These are phyloP conservation scores for Globisporangium paddicum DNA, from an alignment of 352 stramenopile genomes.

Conservation along the genomic window DNA sequence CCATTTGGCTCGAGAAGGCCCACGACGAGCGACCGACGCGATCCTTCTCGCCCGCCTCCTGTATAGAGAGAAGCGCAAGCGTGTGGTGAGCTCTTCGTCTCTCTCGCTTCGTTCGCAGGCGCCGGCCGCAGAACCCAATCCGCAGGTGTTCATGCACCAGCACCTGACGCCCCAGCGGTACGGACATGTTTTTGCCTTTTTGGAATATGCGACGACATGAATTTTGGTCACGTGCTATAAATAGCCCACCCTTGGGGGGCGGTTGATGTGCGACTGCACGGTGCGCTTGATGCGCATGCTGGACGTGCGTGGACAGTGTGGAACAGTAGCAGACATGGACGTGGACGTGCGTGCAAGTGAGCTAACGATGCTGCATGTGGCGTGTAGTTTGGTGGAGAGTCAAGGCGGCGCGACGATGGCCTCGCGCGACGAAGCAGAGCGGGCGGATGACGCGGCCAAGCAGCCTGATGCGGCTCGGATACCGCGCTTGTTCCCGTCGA, in stretches of 20 bases:
- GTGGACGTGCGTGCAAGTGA: constrained; percentile 6
- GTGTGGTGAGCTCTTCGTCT: neutral
- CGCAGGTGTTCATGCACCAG: constrained; percentile 8
- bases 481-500: constrained; percentile 18
- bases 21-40: constrained; percentile 1
- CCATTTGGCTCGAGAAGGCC: neutral
- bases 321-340: neutral
- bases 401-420: neutral
- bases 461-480: constrained; percentile 16
- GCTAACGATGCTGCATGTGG: constrained; percentile 27
- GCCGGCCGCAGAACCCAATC: neutral
- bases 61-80: constrained; percentile 5
- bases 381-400: constrained; percentile 29
- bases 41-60: neutral
- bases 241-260: neutral
- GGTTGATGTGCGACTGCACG: neutral
- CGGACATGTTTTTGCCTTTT: no score
- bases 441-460: constrained; percentile 4
- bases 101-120: neutral
- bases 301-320: neutral
- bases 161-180: constrained; percentile 14
- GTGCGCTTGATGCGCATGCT: neutral
- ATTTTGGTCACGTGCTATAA: no score
- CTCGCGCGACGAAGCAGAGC: neutral
- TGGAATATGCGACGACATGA: no score